Base-by-base conservation (phyloP, 257 asterid genomes). In the Salvia hispanica region DNA sequence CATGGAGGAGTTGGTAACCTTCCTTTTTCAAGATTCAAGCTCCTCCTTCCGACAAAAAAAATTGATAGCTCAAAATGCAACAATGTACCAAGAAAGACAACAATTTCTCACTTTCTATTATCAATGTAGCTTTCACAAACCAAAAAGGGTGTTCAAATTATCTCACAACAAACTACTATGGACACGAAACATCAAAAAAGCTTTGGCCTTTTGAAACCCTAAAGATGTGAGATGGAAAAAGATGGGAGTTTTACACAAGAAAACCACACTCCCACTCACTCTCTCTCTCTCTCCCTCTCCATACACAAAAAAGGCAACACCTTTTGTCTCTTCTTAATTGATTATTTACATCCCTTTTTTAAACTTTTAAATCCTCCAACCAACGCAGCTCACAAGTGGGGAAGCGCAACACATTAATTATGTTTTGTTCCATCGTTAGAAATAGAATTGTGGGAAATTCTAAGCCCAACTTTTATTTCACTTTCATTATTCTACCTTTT, bases 151-250 rank as follows among this genome's bases (percentile, higher is more conserved):
- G 12, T 51, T 55, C 54, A 68, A 76, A 73, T 70, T 64, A 39
- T 39, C 44, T 79, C 81, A 78, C 11, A 54, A 13, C 5, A 33
- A 75, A 62, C 52, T 69, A 64, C 47, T 28, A 44, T 16, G 70
- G 60, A 80, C 54, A 67, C 56, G 73, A 58, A 25, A 39, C 52
- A 62, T 55, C 68, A 44, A 50, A 58, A 74, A 72, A 69, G 64
- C 44, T 60, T 68, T 46, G 13, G 47, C 71, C 74, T 74, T 66
- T 64, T 63, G 53, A 80, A 77, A 75, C 83, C 85, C 83, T 80
- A 78, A 70, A 74, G 58, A 75, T 57, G 76, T 75, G 62, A 44
- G 60, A 43, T 18, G 55, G 51, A 62, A 72, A 66, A 72, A 72
- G 31, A 8, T 51, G 15, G 63, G 52, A 64, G 77, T 72, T 81